Conservation (phyloP, 495 filamentous ascomycete species). For the Neurospora terricola region DNA sequence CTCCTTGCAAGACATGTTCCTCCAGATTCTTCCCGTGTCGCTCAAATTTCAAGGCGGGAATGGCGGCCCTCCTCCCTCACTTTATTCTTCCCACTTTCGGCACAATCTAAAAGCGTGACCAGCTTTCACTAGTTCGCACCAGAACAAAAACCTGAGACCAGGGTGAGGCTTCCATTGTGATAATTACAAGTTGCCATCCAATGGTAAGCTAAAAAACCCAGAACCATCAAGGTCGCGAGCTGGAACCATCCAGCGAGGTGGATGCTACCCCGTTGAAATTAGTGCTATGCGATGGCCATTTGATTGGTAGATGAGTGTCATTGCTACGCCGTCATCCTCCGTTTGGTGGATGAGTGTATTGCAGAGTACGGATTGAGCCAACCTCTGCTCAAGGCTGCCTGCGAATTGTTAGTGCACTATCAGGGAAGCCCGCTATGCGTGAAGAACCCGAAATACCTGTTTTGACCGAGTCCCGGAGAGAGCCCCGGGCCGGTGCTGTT, state of each 20-base stretch:
- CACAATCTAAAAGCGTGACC: background rate
- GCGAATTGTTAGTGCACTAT: background rate
- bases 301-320: background rate
- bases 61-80: background rate
- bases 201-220: background rate
- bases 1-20: background rate
- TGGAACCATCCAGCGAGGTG: background rate
- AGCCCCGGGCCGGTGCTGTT: background rate
- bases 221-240: background rate
- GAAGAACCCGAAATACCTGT: background rate
- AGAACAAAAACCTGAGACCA: background rate
- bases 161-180: background rate
- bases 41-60: background rate
- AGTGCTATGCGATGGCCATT: background rate
- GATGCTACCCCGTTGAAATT: background rate
- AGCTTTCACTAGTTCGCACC: background rate
- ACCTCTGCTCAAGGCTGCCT: background rate
- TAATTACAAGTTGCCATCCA: background rate
- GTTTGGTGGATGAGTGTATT: background rate
- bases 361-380: background rate
- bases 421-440: background rate
- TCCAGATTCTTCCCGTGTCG: background rate
- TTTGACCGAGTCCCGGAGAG: background rate
- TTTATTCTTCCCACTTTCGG: background rate
- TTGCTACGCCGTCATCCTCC: background rate